Conservation (phyloP, 2,329 filamentous ascomycete genomes). For the Phaeophleospora eucalypticola region DNA sequence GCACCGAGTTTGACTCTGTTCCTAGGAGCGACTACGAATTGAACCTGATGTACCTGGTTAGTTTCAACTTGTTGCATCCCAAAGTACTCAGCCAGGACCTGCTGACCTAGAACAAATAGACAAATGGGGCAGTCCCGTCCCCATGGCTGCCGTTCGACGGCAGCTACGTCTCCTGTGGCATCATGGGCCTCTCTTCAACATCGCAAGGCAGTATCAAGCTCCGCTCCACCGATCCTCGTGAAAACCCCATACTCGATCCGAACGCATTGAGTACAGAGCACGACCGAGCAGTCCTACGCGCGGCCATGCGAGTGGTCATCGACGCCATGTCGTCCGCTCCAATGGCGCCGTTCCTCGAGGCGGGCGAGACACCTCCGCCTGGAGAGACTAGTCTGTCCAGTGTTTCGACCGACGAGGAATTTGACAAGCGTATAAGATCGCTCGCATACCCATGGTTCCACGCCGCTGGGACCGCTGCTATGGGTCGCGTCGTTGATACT, state of each 20-base stretch:
- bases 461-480: background rate
- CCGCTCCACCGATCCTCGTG: conserved; percentile 58
- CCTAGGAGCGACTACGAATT: background rate
- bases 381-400: background rate
- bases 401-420: background rate
- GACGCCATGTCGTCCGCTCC: background rate
- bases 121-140: background rate
- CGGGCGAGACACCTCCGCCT: background rate
- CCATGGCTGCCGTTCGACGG: conserved; percentile 1
- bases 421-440: background rate
- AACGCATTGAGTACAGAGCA: conserved; percentile 40
- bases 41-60: background rate
- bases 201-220: conserved; percentile 57
- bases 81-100: background rate
- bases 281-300: background rate
- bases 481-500: conserved; percentile 40
- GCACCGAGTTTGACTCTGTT: background rate
- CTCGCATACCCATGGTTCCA: background rate
- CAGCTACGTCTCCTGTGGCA: background rate
- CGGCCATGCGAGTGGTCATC: background rate
- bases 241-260: conserved; percentile 55
- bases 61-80: background rate
- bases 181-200: conserved; percentile 4
- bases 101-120: background rate
- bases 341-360: background rate